Conservation (phyloP, 768 basidiomycete species). For the Lactifluus hygrophoroides region DNA sequence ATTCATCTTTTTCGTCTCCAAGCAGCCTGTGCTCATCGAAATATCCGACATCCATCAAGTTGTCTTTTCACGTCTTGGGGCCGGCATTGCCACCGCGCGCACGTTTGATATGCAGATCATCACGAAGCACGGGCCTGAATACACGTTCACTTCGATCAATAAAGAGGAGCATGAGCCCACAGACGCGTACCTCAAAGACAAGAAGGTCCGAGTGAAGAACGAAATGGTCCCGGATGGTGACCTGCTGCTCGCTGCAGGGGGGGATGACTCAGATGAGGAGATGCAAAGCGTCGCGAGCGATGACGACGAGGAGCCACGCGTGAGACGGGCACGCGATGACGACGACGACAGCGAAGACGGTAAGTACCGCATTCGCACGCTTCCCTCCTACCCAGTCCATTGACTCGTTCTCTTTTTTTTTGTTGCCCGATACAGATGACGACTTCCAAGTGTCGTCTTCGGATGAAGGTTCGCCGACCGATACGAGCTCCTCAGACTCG, state of each 20-base stretch:
- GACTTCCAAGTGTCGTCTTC: slow-evolving; percentile 85
- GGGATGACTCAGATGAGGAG: slow-evolving; percentile 70
- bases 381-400: slow-evolving; percentile 6
- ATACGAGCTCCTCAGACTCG: slow-evolving; percentile 53
- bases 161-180: slow-evolving; percentile 91
- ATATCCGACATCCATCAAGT: slow-evolving; percentile 84
- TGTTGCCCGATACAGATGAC: slow-evolving; percentile 44
- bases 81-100: slow-evolving; percentile 76
- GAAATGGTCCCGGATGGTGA: slow-evolving; percentile 90
- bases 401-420: neutral
- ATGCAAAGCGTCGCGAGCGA: slow-evolving; percentile 76
- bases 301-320: slow-evolving; percentile 49
- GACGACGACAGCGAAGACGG: slow-evolving; percentile 79
- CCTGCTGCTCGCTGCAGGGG: slow-evolving; percentile 56
- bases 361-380: slow-evolving; percentile 24
- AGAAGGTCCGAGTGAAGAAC: slow-evolving; percentile 91
- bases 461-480: slow-evolving; percentile 83
- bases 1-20: slow-evolving; percentile 96
- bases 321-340: slow-evolving; percentile 39
- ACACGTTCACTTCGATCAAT: slow-evolving; percentile 87
- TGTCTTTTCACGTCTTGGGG: slow-evolving; percentile 88
- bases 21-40: slow-evolving; percentile 86
- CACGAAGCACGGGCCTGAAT: slow-evolving; percentile 74
- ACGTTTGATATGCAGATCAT: slow-evolving; percentile 93
- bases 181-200: slow-evolving; percentile 77